A percentile compares a stretch with the other conserved stretches of the same genome.
phyloP scores from a whole-genome alignment of 257 asterid genomes.

The Penstemon eatonii region DNA sequence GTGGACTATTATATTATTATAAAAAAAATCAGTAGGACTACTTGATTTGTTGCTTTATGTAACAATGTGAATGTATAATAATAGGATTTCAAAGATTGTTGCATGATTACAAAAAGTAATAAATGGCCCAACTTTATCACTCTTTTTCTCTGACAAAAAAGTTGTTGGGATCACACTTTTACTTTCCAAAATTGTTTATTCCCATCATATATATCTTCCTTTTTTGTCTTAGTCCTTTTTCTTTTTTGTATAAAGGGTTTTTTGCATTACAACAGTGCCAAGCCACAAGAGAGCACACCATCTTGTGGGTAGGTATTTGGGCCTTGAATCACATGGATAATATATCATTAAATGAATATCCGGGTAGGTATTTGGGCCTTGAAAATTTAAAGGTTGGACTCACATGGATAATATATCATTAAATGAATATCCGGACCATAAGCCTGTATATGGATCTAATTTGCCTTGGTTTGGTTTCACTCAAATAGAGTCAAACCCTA shows the following conservation, averaged over 20 bases:
- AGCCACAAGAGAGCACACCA: not conserved
- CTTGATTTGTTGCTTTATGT: too few relatives aligned
- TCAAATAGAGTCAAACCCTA: too few relatives aligned
- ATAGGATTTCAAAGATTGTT: not conserved
- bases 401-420: not conserved
- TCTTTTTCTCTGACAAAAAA: not conserved
- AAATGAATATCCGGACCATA: too few relatives aligned
- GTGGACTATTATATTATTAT: too few relatives aligned
- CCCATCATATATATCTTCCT: constrained; percentile 18
- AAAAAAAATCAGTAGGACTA: too few relatives aligned
- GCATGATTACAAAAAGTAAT: not conserved
- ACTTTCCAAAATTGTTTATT: constrained; percentile 15
- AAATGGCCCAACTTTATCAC: not conserved
- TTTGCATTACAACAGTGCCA: not conserved
- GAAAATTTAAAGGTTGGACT: not conserved
- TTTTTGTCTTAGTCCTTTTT: constrained; percentile 28
- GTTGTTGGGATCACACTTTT: not conserved
- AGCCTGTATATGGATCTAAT: too few relatives aligned
- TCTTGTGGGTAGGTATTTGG: not conserved
- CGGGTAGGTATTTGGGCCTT: too few relatives aligned
- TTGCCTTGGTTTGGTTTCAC: too few relatives aligned
- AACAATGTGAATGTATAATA: too few relatives aligned
- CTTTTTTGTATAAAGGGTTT: constrained; percentile 9
- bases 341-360: too few relatives aligned
- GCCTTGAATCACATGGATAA: not conserved